Conservation (phyloP, 2,329 filamentous ascomycete species). For the Pseudogymnoascus sp. region DNA sequence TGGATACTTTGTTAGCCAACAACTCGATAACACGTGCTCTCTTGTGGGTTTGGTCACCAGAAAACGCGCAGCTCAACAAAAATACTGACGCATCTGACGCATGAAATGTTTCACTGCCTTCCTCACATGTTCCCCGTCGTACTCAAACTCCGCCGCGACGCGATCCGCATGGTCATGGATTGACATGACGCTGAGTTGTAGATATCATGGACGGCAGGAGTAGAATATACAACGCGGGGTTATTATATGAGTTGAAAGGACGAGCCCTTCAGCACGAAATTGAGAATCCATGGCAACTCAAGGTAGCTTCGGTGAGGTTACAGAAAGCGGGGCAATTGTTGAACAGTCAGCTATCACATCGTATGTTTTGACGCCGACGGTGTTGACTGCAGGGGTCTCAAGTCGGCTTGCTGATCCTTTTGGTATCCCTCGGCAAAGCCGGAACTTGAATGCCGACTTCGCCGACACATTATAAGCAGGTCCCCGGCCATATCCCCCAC, state of each 20-base stretch:
- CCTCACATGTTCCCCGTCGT: constrained; percentile 69
- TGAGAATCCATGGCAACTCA: not conserved
- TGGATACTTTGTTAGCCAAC: constrained; percentile 29
- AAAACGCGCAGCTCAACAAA: constrained; percentile 32
- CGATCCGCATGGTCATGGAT: constrained; percentile 65
- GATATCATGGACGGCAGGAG: not conserved
- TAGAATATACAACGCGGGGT: not conserved
- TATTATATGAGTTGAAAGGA: not conserved
- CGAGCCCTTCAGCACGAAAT: not conserved
- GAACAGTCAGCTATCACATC: not conserved
- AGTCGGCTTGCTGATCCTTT: not conserved
- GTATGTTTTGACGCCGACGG: not conserved
- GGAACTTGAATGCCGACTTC: not conserved
- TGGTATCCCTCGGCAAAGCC: not conserved
- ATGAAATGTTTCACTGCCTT: constrained; percentile 79
- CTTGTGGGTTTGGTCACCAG: constrained; percentile 6
- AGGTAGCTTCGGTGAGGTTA: constrained; percentile 2
- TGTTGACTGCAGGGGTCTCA: not conserved
- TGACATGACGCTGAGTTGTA: constrained; percentile 50
- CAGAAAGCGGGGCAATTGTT: constrained; percentile 3
- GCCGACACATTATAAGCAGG: not conserved
- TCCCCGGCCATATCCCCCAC: not conserved
- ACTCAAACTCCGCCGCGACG: constrained; percentile 80
- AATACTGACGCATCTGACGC: constrained; percentile 63
- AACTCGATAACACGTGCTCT: not conserved